Base-by-base conservation (phyloP, 1,284 basidiomycete species). In the Lentinula novae-zelandiae region DNA sequence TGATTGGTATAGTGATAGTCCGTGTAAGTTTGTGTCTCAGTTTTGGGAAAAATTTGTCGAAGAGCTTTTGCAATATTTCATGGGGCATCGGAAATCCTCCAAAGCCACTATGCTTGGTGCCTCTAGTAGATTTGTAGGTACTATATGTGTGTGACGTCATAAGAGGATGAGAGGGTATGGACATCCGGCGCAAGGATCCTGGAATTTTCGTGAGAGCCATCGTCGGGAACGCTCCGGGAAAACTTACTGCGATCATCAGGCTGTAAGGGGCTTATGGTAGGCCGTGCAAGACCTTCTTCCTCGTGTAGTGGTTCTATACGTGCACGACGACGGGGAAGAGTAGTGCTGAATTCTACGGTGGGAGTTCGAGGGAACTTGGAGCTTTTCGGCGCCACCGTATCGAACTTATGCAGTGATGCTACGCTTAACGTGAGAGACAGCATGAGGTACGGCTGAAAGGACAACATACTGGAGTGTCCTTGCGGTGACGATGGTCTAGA, bases 61-160 rank as follows among this genome's bases (percentile, higher is more conserved):
- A 72, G 0, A 85, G 65, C 5, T 70, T 71, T 2, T 75, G 76
- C 2, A 86, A 62, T 20, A 95, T 71, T 58, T 83, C 76, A 63
- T 86, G 76, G 0, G 93, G 93, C 68, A 89, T 92, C 0, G 95
- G 95, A 73, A 97, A 98, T 0, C 95, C 95, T 50, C 95, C 95
- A 67, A 93, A 94, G 4, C 74, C 83, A 51, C 75, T 74, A 63
- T 80, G 72, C 64, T 78, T 79, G 52, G 73, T 68, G 31, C 72
- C 70, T 53, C 63, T 68, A 20, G 64, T 62, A 15, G 66, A 60
- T 58, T 60, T 60, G 38, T 60, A 55, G 7, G 55, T 63, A 31
- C 66, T 67, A 34, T 63, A 68, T 2, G 67, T 68, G 40, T 65
- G 63, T 36, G 57, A 61, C 51, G 68, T 72, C 38, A 56, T 38